These are phyloP conservation scores for Coix lacrymajobi DNA, from an alignment of 176 grass and related monocot species.

Conservation along the genomic window DNA sequence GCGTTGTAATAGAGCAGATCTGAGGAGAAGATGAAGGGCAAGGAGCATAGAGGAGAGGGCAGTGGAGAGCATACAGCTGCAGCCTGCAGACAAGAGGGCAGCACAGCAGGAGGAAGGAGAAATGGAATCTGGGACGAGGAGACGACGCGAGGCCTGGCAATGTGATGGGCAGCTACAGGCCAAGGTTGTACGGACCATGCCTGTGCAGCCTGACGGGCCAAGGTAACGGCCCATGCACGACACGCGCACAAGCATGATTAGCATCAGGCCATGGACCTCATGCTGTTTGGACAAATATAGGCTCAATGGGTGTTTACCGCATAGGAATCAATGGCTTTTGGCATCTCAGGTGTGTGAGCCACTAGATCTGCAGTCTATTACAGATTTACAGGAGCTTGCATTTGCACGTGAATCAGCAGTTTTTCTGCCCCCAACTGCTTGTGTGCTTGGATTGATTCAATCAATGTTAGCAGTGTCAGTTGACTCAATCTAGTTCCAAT, in stretches of 20 bases:
- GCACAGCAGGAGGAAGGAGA: too few relatives aligned
- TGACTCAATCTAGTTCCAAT: background rate
- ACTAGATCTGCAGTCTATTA: background rate
- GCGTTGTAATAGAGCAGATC: background rate
- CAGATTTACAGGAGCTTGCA: too few relatives aligned
- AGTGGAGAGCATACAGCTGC: too few relatives aligned
- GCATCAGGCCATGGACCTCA: background rate
- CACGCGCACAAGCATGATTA: background rate
- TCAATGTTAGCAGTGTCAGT: background rate
- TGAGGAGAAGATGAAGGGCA: background rate
- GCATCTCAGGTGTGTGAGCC: background rate
- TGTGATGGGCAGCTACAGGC: background rate
- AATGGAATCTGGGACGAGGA: background rate
- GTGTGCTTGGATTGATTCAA: background rate
- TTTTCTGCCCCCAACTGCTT: background rate
- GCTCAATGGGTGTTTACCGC: too few relatives aligned
- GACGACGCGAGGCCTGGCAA: background rate
- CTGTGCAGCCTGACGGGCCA: too few relatives aligned
- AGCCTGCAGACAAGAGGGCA: too few relatives aligned
- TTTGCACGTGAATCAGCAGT: background rate
- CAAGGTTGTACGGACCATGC: too few relatives aligned
- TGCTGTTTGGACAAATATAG: too few relatives aligned
- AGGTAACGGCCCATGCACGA: too few relatives aligned
- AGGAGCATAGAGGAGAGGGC: background rate
- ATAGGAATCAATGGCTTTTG: background rate